Conservation (phyloP, 2,329 filamentous ascomycete species). For the Diplocarpon rosae region DNA sequence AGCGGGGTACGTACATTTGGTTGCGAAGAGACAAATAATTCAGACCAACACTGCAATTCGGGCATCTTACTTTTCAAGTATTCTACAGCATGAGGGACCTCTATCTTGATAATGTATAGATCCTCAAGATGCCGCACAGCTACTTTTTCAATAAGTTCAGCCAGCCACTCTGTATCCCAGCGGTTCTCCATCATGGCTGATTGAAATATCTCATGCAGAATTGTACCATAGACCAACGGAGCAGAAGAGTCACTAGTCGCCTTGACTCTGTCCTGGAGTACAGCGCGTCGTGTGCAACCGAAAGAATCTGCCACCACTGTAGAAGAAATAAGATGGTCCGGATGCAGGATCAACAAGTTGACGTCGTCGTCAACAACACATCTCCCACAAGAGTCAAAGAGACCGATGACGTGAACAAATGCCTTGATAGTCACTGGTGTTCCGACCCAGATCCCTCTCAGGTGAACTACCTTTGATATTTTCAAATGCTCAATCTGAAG, state of each 20-base stretch:
- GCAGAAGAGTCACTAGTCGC: conserved; percentile 71
- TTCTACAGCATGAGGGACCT: conserved; percentile 59
- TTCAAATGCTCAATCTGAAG: conserved; percentile 69
- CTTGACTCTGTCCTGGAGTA: conserved; percentile 91
- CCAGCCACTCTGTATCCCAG: conserved; percentile 64
- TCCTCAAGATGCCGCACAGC: conserved; percentile 77
- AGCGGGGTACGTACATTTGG: conserved; percentile 45
- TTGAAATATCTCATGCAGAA: conserved; percentile 93
- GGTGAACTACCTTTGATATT: conserved; percentile 53
- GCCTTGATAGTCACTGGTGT: conserved; percentile 64
- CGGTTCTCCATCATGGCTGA: conserved; percentile 72
- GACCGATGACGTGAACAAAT: conserved; percentile 78
- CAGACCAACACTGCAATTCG: conserved; percentile 74
- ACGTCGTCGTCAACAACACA: conserved; percentile 74
- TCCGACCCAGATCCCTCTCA: conserved; percentile 80
- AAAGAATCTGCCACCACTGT: conserved; percentile 97
- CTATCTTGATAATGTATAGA: conserved; percentile 76
- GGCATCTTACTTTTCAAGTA: conserved; percentile 76
- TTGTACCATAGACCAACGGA: conserved; percentile 81
- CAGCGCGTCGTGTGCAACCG: conserved; percentile 77
- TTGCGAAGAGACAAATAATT: conserved; percentile 60
- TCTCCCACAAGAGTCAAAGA: conserved; percentile 57
- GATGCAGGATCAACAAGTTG: conserved; percentile 83
- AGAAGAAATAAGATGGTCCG: conserved; percentile 88
- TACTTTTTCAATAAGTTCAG: conserved; percentile 53